These are phyloP conservation scores for Penicillium turbatum DNA, from an alignment of 495 filamentous ascomycete genomes.

Conservation along the genomic window DNA sequence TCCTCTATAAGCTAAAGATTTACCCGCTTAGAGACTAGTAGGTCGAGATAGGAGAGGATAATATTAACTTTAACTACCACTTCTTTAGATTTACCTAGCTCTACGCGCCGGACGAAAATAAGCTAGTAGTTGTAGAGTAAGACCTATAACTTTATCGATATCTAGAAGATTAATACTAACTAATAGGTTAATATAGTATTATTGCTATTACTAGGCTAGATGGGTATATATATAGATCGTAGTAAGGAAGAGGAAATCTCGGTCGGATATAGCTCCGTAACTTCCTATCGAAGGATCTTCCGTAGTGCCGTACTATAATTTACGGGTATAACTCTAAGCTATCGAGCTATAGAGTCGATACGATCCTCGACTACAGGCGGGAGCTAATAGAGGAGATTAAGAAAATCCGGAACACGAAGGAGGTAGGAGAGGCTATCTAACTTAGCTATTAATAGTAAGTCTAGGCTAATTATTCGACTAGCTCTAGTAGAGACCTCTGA, in stretches of 20 bases:
- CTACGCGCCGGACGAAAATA: slow-evolving; percentile 8
- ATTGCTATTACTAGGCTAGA: slow-evolving; percentile 29
- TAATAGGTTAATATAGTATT: slow-evolving; percentile 14
- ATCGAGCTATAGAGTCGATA: slow-evolving; percentile 14
- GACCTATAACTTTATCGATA: slow-evolving; percentile 3
- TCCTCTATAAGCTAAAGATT: slow-evolving; percentile 7
- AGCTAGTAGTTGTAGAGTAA: slow-evolving; percentile 12
- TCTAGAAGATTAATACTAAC: slow-evolving; percentile 1
- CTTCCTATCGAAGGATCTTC: slow-evolving; percentile 31
- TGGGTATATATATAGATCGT: slow-evolving; percentile 27
- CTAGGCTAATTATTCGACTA: slow-evolving; percentile 2
- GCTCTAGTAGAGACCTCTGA: slow-evolving; percentile 19
- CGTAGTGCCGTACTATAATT: slow-evolving; percentile 28
- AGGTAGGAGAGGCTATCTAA: slow-evolving; percentile 5
- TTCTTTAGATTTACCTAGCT: slow-evolving; percentile 18
- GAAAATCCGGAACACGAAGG: slow-evolving; percentile 14
- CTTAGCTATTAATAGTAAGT: background rate
- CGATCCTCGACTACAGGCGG: slow-evolving; percentile 21
- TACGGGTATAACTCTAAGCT: slow-evolving; percentile 38
- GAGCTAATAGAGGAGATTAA: slow-evolving; percentile 23
- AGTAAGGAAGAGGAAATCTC: slow-evolving; percentile 23
- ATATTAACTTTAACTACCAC: slow-evolving; percentile 13
- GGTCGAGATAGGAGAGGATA: slow-evolving; percentile 11
- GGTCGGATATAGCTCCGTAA: slow-evolving; percentile 37
- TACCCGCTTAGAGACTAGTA: slow-evolving; percentile 10